Conservation (phyloP, 805 yeast species). For the Ogataea degrootiae region DNA sequence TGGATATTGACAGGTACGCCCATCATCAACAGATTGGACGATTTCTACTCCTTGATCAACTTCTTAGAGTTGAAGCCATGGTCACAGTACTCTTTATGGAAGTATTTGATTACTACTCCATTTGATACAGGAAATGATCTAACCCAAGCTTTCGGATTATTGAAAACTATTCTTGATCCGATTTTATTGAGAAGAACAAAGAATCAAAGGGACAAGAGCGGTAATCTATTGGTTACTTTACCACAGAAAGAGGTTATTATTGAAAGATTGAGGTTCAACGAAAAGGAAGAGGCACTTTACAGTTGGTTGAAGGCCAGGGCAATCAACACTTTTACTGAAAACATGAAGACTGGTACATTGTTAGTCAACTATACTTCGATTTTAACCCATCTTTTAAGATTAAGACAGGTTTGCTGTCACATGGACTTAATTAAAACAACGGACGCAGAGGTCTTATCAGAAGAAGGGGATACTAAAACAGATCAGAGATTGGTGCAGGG, state of each 20-base stretch:
- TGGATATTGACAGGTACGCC: constrained; percentile 96
- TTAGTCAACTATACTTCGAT: constrained; percentile 72
- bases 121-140: constrained; percentile 65
- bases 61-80: constrained; percentile 85
- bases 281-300: constrained; percentile 62
- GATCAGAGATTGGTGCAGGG: constrained; percentile 3
- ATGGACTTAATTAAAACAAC: constrained; percentile 49
- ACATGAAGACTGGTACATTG: constrained; percentile 61
- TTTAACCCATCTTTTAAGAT: constrained; percentile 73
- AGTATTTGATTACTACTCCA: constrained; percentile 75
- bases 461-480: constrained; percentile 16
- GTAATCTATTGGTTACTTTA: constrained; percentile 65
- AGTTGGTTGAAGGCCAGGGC: constrained; percentile 66
- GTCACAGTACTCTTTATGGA: constrained; percentile 84
- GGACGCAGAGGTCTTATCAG: constrained; percentile 29
- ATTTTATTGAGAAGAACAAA: constrained; percentile 81
- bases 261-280: constrained; percentile 62
- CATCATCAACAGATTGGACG: constrained; percentile 82
- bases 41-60: constrained; percentile 69
- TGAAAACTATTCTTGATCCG: constrained; percentile 83
- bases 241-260: constrained; percentile 73
- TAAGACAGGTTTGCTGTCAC: constrained; percentile 89
- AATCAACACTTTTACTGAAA: constrained; percentile 53
- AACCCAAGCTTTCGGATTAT: constrained; percentile 70
- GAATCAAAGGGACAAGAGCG: constrained; percentile 69